phyloP scores from a whole-genome alignment of 1,284 basidiomycete species.

The Moniliophthora roreri region DNA sequence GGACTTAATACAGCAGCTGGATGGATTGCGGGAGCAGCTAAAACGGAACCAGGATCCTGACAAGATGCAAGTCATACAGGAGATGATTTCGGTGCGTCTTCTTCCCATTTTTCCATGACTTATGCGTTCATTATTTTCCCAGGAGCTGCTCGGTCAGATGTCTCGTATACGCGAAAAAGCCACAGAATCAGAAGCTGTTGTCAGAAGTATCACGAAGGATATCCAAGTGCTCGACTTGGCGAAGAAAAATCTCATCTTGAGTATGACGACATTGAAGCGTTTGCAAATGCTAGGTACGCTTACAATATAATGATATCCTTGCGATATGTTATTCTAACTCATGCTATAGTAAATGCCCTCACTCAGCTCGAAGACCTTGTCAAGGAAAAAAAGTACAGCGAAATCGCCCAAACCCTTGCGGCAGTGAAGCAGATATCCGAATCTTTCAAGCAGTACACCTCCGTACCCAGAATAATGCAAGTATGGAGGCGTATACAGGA shows the following conservation, averaged over 20 bases:
- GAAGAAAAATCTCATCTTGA: conserved; percentile 88
- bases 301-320: no score
- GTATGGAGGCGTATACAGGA: conserved; percentile 80
- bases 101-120: not conserved
- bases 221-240: conserved; percentile 94
- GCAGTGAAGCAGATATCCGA: conserved; percentile 85
- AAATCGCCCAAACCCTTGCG: conserved; percentile 83
- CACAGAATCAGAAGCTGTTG: conserved; percentile 93
- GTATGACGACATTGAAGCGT: conserved; percentile 89
- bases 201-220: conserved; percentile 93
- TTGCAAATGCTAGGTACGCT: conserved; percentile 90
- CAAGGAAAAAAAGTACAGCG: conserved; percentile 75
- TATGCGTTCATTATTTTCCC: not conserved
- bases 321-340: not conserved
- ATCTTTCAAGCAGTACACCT: conserved; percentile 75
- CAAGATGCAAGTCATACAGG: conserved; percentile 86
- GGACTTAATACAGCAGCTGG: conserved; percentile 73
- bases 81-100: conserved; percentile 81
- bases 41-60: conserved; percentile 78
- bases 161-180: conserved; percentile 94
- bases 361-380: conserved; percentile 80
- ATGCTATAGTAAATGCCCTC: conserved; percentile 70
- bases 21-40: conserved; percentile 65
- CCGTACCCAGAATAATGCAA: conserved; percentile 74
- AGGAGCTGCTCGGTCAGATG: conserved; percentile 94